Percentiles rank a stretch among this genome's conserved stretches.
These are phyloP conservation scores for Penicillium cosmopolitanum DNA, from an alignment of 495 filamentous ascomycete genomes.

Conservation along the genomic window DNA sequence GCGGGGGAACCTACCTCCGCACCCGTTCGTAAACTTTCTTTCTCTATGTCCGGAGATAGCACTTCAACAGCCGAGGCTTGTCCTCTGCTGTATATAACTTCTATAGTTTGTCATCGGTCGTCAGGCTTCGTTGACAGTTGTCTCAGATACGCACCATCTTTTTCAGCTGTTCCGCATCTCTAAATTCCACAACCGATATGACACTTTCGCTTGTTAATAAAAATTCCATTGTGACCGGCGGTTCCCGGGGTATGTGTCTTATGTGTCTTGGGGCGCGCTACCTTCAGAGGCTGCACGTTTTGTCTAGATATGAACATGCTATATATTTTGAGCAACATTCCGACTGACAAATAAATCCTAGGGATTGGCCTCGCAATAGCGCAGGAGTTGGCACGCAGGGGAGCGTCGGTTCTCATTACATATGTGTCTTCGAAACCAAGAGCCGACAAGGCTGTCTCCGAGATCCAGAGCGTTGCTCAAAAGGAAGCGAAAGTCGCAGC, in stretches of 20 bases:
- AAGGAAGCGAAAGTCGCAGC: no score
- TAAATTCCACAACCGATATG: neutral
- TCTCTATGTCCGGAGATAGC: neutral
- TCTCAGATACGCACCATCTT: constrained; percentile 1
- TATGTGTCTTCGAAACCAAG: no score
- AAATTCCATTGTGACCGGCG: neutral
- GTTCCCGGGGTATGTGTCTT: constrained; percentile 2
- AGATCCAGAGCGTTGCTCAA: no score
- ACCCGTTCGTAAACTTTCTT: neutral
- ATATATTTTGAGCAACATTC: no score
- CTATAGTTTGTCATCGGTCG: neutral
- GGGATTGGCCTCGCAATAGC: no score
- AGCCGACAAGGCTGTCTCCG: no score
- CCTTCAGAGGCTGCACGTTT: constrained; percentile 1
- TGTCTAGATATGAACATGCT: no score
- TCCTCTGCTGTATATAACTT: constrained; percentile 1
- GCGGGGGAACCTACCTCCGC: neutral
- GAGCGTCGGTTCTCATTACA: no score
- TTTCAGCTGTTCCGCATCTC: neutral
- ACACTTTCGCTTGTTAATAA: neutral
- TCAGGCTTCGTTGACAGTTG: constrained; percentile 1
- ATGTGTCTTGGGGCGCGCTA: neutral
- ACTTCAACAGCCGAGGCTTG: neutral
- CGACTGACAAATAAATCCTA: no score
- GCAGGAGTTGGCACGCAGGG: no score